phyloP scores from a whole-genome alignment of 257 asterid genomes.

The Osmanthus fragrans region DNA sequence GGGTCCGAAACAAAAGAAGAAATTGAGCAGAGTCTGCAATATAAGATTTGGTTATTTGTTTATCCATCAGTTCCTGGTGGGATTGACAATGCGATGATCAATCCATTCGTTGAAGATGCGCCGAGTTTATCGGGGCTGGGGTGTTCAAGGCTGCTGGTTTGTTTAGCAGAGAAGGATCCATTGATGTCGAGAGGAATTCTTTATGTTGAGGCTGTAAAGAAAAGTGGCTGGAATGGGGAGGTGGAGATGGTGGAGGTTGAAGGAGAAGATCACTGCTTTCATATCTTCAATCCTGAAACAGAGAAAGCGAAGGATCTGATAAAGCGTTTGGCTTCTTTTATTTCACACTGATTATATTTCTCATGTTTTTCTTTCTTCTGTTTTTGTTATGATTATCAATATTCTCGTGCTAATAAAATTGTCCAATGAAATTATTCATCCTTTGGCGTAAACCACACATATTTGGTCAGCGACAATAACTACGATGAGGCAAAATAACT shows the following conservation, averaged over 20 bases:
- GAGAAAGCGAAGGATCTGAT: constrained; percentile 27
- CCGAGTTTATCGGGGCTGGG: constrained; percentile 14
- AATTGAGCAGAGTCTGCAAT: background rate
- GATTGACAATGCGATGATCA: constrained; percentile 24
- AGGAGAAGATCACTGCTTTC: constrained; percentile 32
- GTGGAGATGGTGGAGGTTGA: constrained; percentile 26
- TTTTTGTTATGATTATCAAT: too few species aligned
- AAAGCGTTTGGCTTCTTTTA: constrained; percentile 18
- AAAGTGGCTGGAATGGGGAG: constrained; percentile 24
- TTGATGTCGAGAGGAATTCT: background rate
- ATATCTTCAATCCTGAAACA: constrained; percentile 4
- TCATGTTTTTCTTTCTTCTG: too few species aligned
- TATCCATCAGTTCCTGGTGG: constrained; percentile 20
- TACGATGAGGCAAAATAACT: too few species aligned
- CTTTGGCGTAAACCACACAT: too few species aligned
- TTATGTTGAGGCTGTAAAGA: constrained; percentile 28
- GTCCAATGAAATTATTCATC: too few species aligned
- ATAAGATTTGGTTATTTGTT: background rate
- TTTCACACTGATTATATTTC: background rate
- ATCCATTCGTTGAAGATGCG: constrained; percentile 24
- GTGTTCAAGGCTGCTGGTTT: constrained; percentile 24
- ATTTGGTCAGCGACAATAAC: too few species aligned
- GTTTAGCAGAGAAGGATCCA: constrained; percentile 25
- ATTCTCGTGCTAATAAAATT: too few species aligned
- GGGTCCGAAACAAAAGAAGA: constrained; percentile 22